A percentile compares a stretch with the other conserved stretches of the same genome.
These are phyloP conservation scores for Penicillium janthinellum DNA, from an alignment of 2,329 filamentous ascomycete genomes.

Conservation along the genomic window DNA sequence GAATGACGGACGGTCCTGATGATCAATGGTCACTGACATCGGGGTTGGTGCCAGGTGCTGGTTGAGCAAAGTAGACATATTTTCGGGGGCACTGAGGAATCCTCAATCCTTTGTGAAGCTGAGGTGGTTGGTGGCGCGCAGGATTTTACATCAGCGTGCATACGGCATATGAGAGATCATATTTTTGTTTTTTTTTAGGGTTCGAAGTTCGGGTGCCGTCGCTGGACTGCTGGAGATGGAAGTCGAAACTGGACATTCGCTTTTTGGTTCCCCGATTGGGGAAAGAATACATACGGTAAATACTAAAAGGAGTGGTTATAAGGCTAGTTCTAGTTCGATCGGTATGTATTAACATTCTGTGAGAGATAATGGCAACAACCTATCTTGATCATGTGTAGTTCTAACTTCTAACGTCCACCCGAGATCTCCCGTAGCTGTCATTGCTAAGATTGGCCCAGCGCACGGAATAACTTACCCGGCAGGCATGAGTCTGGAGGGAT, in stretches of 20 bases:
- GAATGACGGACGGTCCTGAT: constrained; percentile 14
- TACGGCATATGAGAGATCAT: constrained; percentile 28
- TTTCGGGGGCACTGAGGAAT: constrained; percentile 14
- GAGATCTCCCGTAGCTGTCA: too few species aligned
- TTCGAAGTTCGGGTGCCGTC: background rate
- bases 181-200: constrained; percentile 9
- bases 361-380: too few species aligned
- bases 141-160: constrained; percentile 12
- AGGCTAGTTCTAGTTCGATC: background rate
- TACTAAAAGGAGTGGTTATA: background rate
- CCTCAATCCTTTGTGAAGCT: constrained; percentile 12
- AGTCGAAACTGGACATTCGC: background rate
- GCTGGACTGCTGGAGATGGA: too few species aligned
- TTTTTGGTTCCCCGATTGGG: background rate
- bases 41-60: too few species aligned
- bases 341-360: too few species aligned
- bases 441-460: background rate
- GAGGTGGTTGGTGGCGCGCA: constrained; percentile 1
- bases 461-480: background rate
- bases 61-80: constrained; percentile 15
- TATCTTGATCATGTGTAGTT: too few species aligned
- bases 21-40: background rate
- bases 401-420: too few species aligned
- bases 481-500: too few species aligned
- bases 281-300: background rate